Evolutionary conservation across 2,329 filamentous ascomycete genomes (phyloP), one percentile per base, ranked within the genome.

Genomic region (Fusarium udum): DNA sequence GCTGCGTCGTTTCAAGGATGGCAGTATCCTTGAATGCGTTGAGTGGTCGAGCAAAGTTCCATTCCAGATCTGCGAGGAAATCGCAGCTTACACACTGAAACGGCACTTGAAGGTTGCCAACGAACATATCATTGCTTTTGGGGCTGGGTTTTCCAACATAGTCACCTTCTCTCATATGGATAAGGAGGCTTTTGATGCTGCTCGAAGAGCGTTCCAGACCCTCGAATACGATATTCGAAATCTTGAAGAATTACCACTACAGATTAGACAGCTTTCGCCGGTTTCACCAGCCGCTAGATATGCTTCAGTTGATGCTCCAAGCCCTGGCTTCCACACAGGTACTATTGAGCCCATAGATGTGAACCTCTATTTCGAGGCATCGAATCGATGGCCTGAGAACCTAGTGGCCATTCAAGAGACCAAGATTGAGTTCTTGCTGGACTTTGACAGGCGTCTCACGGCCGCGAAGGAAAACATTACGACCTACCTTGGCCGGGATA

Each of bases 361-460:
- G 37, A 88, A 95, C 46, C 87, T 99, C 53, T 95, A 95, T 79
- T 98, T 99, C 76, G 96, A 99, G 83, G 93, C 93, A 9, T 98
- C 96, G 12, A 92, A 91, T 51, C 92, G 94, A 75, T 99, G 96
- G 96, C 96, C 96, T 0, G 95, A 98, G 79, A 94, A 97, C 78
- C 84, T 98, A 14, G 90, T 90, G 7, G 95, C 95, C 10, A 97
- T 98, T 63, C 96, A 99, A 81, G 91, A 95, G 78, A 95, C 95
- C 18, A 99, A 99, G 82, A 89, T 97, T 43, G 96, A 97, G 7
- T 97, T 99, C 79, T 86, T 96, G 8, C 84, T 98, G 7, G 89
- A 91, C 76, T 91, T 97, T 64, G 90, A 91, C 56, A 90, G 92
- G 58, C 87, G 94, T 6, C 84, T 99, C 4, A 87, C 89, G 61